Base-by-base conservation (phyloP, 495 filamentous ascomycete species). In the Amphirosellinia nigrospora region DNA sequence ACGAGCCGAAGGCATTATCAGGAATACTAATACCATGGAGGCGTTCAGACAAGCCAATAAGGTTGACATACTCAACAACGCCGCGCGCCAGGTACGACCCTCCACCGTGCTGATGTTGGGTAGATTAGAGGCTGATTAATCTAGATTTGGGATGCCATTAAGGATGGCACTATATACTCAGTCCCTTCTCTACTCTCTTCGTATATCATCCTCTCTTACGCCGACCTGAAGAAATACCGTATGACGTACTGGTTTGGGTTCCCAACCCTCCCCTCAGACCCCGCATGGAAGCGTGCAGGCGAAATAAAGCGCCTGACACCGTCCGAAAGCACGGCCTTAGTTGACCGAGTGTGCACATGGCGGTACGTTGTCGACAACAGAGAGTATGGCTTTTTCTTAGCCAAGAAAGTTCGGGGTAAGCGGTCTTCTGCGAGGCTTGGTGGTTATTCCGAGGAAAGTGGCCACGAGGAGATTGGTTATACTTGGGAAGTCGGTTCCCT, bases 181-280 rank as follows among this genome's bases (percentile, higher is more conserved):
- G 92, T 93, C 38, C 96, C 96, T 15, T 97, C 95, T 36, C 84
- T 98, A 11, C 89, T 99, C 21, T 87, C 93, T 1, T 94, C 92
- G 10, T 98, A 98, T 80, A 82, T 90, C 9, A 88, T 96, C 50
- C 88, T 98, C 55, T 97, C 93, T n/a, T 99, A 93, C 79, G 95
- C 96, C 55, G 93, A 98, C 78, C 85, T 99, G 28, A 99, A 99
- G 82, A 97, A 94, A 76, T 98, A 97, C 81, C 91, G 87, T 64
- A 98, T 98, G 73, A 91, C 89, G 32, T 97, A 97, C 79, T 94
- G 94, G 88, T 97, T 98, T 79, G 96, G 89, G 1, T 99, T 96
- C 76, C 96, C 96, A 19, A 93, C 96, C 53, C 84, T 99, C 30
- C 93, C 94, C 80, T 95, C 96, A 0, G 90, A 94, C 66, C 92